Evolutionary conservation across 768 basidiomycete genomes (phyloP), one percentile per base, ranked within the genome.

Genomic region (Suillus placidus): DNA sequence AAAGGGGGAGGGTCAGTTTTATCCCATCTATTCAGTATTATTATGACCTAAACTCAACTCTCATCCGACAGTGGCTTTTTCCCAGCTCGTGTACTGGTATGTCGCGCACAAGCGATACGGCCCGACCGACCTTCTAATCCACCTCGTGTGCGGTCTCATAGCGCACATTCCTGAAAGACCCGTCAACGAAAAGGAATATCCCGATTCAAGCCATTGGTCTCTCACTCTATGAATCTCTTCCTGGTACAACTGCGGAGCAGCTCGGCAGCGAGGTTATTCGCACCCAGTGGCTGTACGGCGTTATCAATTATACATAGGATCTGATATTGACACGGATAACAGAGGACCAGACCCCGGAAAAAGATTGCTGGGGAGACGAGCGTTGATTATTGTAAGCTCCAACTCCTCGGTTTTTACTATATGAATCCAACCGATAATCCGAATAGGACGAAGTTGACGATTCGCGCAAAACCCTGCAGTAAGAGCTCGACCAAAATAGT

Each of bases 131-230:
- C 6, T 47, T 45, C 30, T 34, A 35, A 60, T 57, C 43, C 55
- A 43, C 56, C 52, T 62, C 8, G 34, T 40, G 37, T 40, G 30
- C 5, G 42, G 40, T 6, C 66, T 51, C 61, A 43, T 65, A 93
- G 91, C 88, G 94, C 60, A 96, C 95, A 0, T 95, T 94, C 80
- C 81, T 95, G 67, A 91, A 91, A 73, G 85, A 88, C 73, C 77
- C 85, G 20, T 82, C 86, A 2, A 84, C 83, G 35, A 89, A 92
- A 71, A 87, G 86, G 70, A 90, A 92, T 64, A 88, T 99, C 61
- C 92, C 94, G 56, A 97, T 98, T 69, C 93, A 95, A 76, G 97
- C 97, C 6, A 98, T 99, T 69, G 96, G 97, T 2, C 86, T 99
- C 38, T 96, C 95, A 6, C 83, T 99, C 4, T 99, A 99, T 71